Percentiles rank a stretch among this genome's conserved stretches.
phyloP scores from a whole-genome alignment of 1,284 basidiomycete genomes.

The Irpex sp. region DNA sequence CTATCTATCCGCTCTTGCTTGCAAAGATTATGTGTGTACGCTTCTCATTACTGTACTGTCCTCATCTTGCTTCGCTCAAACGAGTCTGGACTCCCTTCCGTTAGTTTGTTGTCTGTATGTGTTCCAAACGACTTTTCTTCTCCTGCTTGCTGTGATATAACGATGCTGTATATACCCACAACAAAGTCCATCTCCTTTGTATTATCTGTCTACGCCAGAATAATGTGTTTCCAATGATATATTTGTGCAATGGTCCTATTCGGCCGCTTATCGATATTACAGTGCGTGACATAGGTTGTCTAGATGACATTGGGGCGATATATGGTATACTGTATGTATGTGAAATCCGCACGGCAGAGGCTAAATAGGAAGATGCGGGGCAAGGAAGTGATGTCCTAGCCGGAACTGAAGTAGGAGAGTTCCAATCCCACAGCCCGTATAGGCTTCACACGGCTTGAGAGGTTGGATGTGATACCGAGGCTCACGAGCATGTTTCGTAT shows the following conservation, averaged over 20 bases:
- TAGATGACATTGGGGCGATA: no score
- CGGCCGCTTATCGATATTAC: not conserved
- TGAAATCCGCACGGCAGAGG: not conserved
- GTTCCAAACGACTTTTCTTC: not conserved
- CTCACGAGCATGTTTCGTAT: slow-evolving; percentile 86
- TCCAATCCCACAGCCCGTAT: slow-evolving; percentile 87
- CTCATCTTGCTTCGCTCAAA: not conserved
- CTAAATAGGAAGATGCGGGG: not conserved
- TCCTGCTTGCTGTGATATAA: not conserved
- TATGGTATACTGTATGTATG: not conserved
- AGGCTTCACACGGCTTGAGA: slow-evolving; percentile 77
- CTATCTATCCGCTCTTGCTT: not conserved
- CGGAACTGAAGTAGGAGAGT: slow-evolving; percentile 86
- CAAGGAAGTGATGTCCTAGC: slow-evolving; percentile 25
- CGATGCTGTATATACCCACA: not conserved
- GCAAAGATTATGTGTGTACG: not conserved
- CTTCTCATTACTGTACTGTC: not conserved
- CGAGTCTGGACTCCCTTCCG: not conserved
- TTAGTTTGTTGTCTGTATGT: not conserved
- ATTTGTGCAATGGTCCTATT: not conserved
- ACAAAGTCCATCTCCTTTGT: not conserved
- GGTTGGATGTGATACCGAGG: slow-evolving; percentile 82
- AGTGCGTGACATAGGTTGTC: not conserved
- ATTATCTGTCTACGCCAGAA: not conserved
- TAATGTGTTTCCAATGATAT: not conserved